Conservation (phyloP, 495 filamentous ascomycete genomes). For the Talaromyces ruber region DNA sequence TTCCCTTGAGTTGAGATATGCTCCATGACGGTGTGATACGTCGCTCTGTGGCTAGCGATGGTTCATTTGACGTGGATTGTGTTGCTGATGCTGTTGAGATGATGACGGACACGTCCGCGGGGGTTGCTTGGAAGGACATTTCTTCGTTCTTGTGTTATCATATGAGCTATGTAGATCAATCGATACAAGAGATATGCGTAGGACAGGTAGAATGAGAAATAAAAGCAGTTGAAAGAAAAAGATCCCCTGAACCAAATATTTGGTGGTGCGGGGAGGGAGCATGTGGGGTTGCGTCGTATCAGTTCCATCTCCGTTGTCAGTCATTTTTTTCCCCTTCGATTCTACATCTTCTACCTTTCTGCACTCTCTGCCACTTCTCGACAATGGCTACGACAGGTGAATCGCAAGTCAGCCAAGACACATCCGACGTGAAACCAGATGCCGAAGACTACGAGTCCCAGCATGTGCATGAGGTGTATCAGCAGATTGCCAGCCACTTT, state of each 20-base stretch:
- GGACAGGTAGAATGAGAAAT: neutral
- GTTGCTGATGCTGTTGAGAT: slow-evolving; percentile 67
- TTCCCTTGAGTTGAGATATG: slow-evolving; percentile 73
- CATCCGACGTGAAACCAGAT: neutral
- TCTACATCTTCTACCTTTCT: neutral
- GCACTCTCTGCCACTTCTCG: neutral
- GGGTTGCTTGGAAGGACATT: slow-evolving; percentile 45
- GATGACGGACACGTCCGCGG: slow-evolving; percentile 75
- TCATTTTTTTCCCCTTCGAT: neutral
- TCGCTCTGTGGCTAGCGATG: slow-evolving; percentile 70
- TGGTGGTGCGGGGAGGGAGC: neutral
- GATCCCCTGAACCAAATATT: neutral
- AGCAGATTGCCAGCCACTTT: slow-evolving; percentile 91
- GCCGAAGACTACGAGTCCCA: slow-evolving; percentile 62
- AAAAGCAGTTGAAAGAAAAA: neutral
- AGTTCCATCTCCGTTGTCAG: neutral
- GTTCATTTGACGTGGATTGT: slow-evolving; percentile 62
- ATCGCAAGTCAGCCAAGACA: neutral
- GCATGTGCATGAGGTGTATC: slow-evolving; percentile 90
- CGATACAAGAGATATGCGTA: neutral
- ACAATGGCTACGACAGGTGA: neutral
- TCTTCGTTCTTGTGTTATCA: neutral
- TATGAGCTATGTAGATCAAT: no score
- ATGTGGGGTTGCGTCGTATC: neutral
- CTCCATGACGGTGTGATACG: slow-evolving; percentile 91